Percentiles rank a stretch among this genome's conserved stretches.
These are phyloP conservation scores for Populus pruinosa DNA, from an alignment of 345 rosid genomes.

Conservation along the genomic window DNA sequence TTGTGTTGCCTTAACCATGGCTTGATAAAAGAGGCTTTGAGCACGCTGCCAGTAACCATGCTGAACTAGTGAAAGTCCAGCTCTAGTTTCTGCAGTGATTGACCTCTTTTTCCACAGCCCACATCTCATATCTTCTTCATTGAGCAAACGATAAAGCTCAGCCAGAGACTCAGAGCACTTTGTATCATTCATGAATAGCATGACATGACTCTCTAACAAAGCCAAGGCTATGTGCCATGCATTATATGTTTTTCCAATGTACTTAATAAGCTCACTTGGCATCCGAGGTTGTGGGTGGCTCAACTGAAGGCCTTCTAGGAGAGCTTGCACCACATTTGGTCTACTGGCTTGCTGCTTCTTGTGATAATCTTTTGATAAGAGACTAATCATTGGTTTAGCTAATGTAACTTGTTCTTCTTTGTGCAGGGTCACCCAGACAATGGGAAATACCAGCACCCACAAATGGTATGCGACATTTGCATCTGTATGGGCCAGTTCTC, in stretches of 20 bases:
- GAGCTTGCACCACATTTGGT: slow-evolving; percentile 99
- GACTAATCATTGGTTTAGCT: slow-evolving; percentile 86
- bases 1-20: slow-evolving; percentile 99
- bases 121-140: slow-evolving; percentile 99
- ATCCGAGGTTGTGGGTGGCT: slow-evolving; percentile 99
- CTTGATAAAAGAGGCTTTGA: slow-evolving; percentile 89
- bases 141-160: slow-evolving; percentile 88
- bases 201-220: slow-evolving; percentile 90
- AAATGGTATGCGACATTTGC: slow-evolving; percentile 95
- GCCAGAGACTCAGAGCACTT: slow-evolving; percentile 95
- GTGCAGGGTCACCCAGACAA: slow-evolving; percentile 89
- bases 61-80: slow-evolving; percentile 95
- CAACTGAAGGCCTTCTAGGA: slow-evolving; percentile 92
- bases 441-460: slow-evolving; percentile 98
- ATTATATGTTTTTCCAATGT: slow-evolving; percentile 92
- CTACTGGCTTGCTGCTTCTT: slow-evolving; percentile 92
- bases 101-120: slow-evolving; percentile 98
- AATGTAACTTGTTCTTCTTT: slow-evolving; percentile 84
- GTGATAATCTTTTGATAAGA: slow-evolving; percentile 88
- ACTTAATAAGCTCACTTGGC: slow-evolving; percentile 97
- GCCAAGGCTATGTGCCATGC: slow-evolving; percentile 98
- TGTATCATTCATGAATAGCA: slow-evolving; percentile 80
- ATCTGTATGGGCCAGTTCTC: slow-evolving; percentile 93
- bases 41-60: slow-evolving; percentile 98
- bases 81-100: slow-evolving; percentile 87